Evolutionary conservation across 371 early-diverging fungal genomes (phyloP).

Genomic region (Batkoa obscura): DNA sequence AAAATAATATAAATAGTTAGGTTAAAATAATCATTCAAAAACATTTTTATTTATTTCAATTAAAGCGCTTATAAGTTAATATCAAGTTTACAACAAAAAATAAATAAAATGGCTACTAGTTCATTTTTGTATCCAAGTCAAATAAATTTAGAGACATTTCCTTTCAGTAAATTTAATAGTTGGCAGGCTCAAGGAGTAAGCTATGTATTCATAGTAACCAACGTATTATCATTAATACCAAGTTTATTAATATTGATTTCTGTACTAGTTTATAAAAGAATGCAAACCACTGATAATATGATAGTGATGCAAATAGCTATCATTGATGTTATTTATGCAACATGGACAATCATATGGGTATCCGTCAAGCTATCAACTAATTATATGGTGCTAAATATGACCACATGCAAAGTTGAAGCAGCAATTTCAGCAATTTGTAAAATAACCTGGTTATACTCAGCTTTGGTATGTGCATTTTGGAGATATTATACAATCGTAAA

Average conservation of each 20-base stretch:
- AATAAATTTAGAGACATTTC: no score
- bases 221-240: not conserved
- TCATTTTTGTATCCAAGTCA: no score
- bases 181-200: not conserved
- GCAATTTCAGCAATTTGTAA: not conserved
- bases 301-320: not conserved
- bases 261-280: not conserved
- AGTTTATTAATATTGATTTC: not conserved
- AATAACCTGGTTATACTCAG: not conserved
- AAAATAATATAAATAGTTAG: no score
- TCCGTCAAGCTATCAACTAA: not conserved
- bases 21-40: no score
- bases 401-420: not conserved
- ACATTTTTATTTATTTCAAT: no score
- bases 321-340: not conserved
- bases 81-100: no score
- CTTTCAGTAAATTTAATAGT: not conserved
- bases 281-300: not conserved
- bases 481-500: not conserved
- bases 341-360: not conserved
- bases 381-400: not conserved
- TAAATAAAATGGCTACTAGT: no score
- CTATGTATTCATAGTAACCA: not conserved
- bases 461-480: not conserved
- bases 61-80: no score